Percentiles rank a stretch among this genome's conserved stretches.
Evolutionary conservation across 1,139 yeast genomes (phyloP).

Genomic region (Meyerozyma athensensis): DNA sequence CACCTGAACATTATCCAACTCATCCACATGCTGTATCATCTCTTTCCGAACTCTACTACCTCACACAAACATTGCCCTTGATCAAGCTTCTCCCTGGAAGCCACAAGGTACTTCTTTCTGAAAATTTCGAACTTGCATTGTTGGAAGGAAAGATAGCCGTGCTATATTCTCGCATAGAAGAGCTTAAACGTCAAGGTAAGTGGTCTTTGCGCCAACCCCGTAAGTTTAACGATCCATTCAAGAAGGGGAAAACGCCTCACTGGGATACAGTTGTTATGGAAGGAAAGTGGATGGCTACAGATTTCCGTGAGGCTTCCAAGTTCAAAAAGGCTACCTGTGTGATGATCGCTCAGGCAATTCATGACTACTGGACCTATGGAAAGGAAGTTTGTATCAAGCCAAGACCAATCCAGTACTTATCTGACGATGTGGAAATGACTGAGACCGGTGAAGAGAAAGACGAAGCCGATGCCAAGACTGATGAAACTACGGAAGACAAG

Average conservation of each 20-base stretch:
- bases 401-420: conserved; percentile 27
- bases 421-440: conserved; percentile 8
- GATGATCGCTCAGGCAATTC: conserved; percentile 63
- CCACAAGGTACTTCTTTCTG: conserved; percentile 81
- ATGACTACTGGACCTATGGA: conserved; percentile 77
- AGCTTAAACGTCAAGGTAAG: conserved; percentile 75
- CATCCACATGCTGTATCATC: conserved; percentile 50
- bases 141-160: conserved; percentile 94
- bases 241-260: conserved; percentile 40
- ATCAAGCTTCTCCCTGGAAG: conserved; percentile 78
- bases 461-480: conserved; percentile 7
- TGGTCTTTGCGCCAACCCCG: conserved; percentile 92
- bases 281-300: conserved; percentile 80
- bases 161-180: conserved; percentile 89
- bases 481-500: conserved; percentile 4
- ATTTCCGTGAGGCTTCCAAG: conserved; percentile 67
- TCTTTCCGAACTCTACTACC: conserved; percentile 77
- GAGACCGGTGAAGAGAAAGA: conserved; percentile 9
- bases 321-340: conserved; percentile 68
- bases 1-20: conserved; percentile 44
- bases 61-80: conserved; percentile 83
- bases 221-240: conserved; percentile 64
- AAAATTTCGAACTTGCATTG: conserved; percentile 76
- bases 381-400: conserved; percentile 58
- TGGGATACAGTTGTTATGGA: conserved; percentile 78